Evolutionary conservation across 2,329 filamentous ascomycete species (phyloP), one percentile per base, ranked within the genome.

Genomic region (Scytalidium lignicola): DNA sequence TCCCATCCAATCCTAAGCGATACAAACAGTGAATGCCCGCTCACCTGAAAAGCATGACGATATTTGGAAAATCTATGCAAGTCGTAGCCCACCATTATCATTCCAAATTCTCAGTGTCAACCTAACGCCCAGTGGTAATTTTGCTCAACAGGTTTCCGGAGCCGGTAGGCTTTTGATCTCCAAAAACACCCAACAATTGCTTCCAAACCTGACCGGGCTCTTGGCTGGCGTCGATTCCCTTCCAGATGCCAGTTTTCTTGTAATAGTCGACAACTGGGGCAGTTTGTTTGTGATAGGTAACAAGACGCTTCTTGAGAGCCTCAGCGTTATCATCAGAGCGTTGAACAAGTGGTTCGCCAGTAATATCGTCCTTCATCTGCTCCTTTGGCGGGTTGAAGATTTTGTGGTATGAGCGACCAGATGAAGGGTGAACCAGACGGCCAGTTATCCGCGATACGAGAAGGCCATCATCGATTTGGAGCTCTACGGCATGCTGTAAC

Each of bases 341-440:
- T 78, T 97, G 93, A 64, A 97, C 87, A 60, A 99, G 79, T 44
- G 92, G 91, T 79, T 99, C 93, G 70, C 93, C 93, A 18, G 93
- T 97, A 59, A 96, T 72, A 71, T 99, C 93, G 72, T 99, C 93
- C 68, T 84, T 95, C 93, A 97, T 97, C 58, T 80, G 65, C 62
- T 83, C 74, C 83, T 96, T 96, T 64, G 93, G 93, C 46, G 93
- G 93, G 82, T 96, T 97, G 85, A 99, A 99, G 71, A 93, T 87
- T 74, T 86, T 93, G 83, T 99, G 93, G 78, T 99, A 99, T 60
- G 88, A 90, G 66, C 93, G 90, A 58, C 93, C 93, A 49, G 91
- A 96, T 46, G 92, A 92, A 51, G 92, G 92, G 79, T 99, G 93
- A 62, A 99, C 79, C 54, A 99, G 79, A 65, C 93, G 92, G 64